Percentiles rank a stretch among this genome's conserved stretches.
Conservation (phyloP, 2,329 filamentous ascomycete species). For the Taxawa tesnikishii region DNA sequence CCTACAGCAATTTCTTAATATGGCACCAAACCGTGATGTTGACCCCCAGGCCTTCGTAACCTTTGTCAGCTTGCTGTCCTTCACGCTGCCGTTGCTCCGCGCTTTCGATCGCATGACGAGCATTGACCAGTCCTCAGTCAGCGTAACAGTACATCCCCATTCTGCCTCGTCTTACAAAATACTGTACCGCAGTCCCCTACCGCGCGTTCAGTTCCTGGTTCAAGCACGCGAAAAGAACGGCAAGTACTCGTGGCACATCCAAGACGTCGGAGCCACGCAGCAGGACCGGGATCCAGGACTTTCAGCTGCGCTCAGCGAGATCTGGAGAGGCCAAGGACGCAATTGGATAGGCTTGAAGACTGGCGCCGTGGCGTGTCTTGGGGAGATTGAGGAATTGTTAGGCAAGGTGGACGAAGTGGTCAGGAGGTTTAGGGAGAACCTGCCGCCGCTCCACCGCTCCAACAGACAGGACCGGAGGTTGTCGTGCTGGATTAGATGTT, state of each 20-base stretch:
- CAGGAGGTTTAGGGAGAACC: slow-evolving; percentile 13
- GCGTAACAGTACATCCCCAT: slow-evolving; percentile 19
- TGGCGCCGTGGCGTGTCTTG: slow-evolving; percentile 23
- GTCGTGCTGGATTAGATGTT: slow-evolving; percentile 7
- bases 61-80: slow-evolving; percentile 45
- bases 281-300: slow-evolving; percentile 13
- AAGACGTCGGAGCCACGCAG: slow-evolving; percentile 12
- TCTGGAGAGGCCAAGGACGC: slow-evolving; percentile 19
- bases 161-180: slow-evolving; percentile 24
- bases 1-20: not conserved
- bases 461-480: slow-evolving; percentile 1
- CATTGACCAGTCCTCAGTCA: slow-evolving; percentile 6
- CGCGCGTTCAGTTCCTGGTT: slow-evolving; percentile 22
- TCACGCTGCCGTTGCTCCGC: slow-evolving; percentile 52
- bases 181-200: slow-evolving; percentile 26
- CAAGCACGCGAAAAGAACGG: slow-evolving; percentile 20
- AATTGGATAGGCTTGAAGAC: slow-evolving; percentile 26
- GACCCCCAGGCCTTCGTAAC: slow-evolving; percentile 41
- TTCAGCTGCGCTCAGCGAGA: slow-evolving; percentile 18
- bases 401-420: slow-evolving; percentile 25
- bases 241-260: slow-evolving; percentile 23
- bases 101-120: slow-evolving; percentile 49
- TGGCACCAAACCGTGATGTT: slow-evolving; percentile 13
- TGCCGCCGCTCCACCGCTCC: not conserved
- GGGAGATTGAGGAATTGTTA: slow-evolving; percentile 23